Evolutionary conservation across 2,329 filamentous ascomycete genomes (phyloP), one percentile per base, ranked within the genome.

Genomic region (Chaetomium sp.): DNA sequence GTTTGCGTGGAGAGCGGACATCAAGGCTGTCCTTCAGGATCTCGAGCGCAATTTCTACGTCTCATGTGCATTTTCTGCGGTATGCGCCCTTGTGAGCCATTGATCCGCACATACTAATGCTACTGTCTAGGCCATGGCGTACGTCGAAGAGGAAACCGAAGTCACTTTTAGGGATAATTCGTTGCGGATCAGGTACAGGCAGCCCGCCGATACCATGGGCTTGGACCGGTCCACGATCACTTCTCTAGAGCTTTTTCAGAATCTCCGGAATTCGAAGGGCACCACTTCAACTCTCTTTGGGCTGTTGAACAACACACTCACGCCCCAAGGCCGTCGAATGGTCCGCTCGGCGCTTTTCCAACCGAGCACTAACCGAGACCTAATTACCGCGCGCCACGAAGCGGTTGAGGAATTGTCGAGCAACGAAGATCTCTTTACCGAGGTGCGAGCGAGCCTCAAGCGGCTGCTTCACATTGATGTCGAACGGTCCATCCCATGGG

Each of bases 161-260:
- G 82, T 89, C 65, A 86, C 83, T 0, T 95, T 97, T 73, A 83
- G 87, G 3, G 81, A 84, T n/a, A 89, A 95, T 74, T 93, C 93
- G 23, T 83, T 98, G 35, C 87, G 92, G 3, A 90, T 98, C 72
- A 89, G 87, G 68, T 97, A 96, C 70, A 89, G 94, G 72, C 90
- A 93, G 0, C 93, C 92, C 0, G 91, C 96, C 73, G 91, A 94
- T 27, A 91, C 92, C 0, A 97, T 98, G 93, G 92, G 96, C 85
- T 96, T 98, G 70, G 94, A 97, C 72, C 83, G 95, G 2, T 90
- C 92, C 0, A 96, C 93, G 0, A 92, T 97, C 31, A 85, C 89
- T 45, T 92, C 92, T 0, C 81, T 99, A 3, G 95, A 99, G 75
- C 83, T 99, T 6, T 90, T 98, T 29, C 92, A 97, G 72, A 99